Conservation (phyloP, 2,329 filamentous ascomycete genomes). For the Meredithiella fracta region DNA sequence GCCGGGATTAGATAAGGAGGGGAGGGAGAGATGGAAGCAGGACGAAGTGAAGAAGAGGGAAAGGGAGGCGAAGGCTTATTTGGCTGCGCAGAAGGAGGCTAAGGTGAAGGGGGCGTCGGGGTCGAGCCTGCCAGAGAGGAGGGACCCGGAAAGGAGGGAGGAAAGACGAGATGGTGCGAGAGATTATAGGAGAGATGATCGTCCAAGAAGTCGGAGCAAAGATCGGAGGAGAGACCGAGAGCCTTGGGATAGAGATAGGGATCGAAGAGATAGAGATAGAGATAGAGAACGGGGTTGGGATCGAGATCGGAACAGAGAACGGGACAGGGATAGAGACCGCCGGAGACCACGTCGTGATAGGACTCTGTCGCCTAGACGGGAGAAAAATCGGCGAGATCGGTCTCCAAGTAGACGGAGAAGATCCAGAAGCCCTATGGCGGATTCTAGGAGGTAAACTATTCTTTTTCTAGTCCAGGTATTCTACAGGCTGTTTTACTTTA, state of each 20-base stretch:
- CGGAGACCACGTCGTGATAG: background rate
- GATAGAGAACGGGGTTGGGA: slow-evolving; percentile 21
- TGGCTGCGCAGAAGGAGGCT: slow-evolving; percentile 45
- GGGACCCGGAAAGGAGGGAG: too few species aligned
- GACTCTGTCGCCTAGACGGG: slow-evolving; percentile 8
- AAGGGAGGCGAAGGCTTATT: slow-evolving; percentile 46
- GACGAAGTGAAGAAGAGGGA: slow-evolving; percentile 46
- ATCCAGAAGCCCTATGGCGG: background rate
- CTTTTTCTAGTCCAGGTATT: too few species aligned
- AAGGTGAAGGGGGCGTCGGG: slow-evolving; percentile 36
- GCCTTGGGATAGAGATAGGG: slow-evolving; percentile 20
- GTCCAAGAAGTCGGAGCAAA: slow-evolving; percentile 6
- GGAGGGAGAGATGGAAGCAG: slow-evolving; percentile 40
- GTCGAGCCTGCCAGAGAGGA: slow-evolving; percentile 14
- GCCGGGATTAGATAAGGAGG: slow-evolving; percentile 29
- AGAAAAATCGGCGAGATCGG: slow-evolving; percentile 9
- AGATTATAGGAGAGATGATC: slow-evolving; percentile 8
- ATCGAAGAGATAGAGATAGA: slow-evolving; percentile 18
- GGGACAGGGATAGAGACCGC: slow-evolving; percentile 18
- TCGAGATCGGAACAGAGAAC: slow-evolving; percentile 15
- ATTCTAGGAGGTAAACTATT: background rate
- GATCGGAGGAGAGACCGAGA: slow-evolving; percentile 21
- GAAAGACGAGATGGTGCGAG: too few species aligned
- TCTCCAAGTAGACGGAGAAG: slow-evolving; percentile 4
- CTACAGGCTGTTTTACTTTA: too few species aligned